Evolutionary conservation across 768 basidiomycete genomes (phyloP), one percentile per base, ranked within the genome.

Genomic region (Neoboletus subvelutipes): DNA sequence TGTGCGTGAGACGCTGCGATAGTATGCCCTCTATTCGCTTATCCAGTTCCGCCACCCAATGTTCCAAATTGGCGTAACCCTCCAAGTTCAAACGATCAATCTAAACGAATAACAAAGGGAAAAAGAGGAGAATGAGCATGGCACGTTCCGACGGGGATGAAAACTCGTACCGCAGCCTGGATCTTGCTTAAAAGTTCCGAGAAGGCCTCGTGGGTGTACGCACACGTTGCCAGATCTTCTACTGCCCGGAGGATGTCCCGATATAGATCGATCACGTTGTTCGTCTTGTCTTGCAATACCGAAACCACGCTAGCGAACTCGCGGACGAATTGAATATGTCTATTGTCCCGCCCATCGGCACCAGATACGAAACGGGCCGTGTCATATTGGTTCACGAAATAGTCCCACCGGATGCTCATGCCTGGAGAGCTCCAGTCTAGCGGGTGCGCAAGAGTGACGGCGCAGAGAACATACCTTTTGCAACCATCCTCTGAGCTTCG

Each of bases 401-500:
- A 83, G 70, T 98, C 97, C 97, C 97, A 99, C 26, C 91, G 87
- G 55, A 96, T 91, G 65, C 83, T 84, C 89, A 99, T 96, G 28
- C 96, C 95, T 96, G 45, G 17, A 50, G n/a, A n/a, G 5, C 20
- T 45, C 15, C n/a, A 11, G 41, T 49, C 45, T 28, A 41, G 52
- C 24, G 3, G 56, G 11, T 6, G 24, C 10, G 26, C 31, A 18
- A 22, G 50, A 53, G 28, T 5, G 8, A 22, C 5, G 43, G n/a
- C 18, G 40, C 20, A 33, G 22, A 45, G 4, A 18, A 67, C 84
- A 46, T 43, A 92, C 94, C 95, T 77, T 87, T 87, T 9, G 81
- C 80, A 58, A 98, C 89, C 92, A 98, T 96, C 68, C 91, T 79
- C 75, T 98, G 95, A 1, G 88, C 86, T 62, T 95, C 92, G 67